phyloP scores from a whole-genome alignment of 169 alveolate genomes.

The Amoebophrya sp. region DNA sequence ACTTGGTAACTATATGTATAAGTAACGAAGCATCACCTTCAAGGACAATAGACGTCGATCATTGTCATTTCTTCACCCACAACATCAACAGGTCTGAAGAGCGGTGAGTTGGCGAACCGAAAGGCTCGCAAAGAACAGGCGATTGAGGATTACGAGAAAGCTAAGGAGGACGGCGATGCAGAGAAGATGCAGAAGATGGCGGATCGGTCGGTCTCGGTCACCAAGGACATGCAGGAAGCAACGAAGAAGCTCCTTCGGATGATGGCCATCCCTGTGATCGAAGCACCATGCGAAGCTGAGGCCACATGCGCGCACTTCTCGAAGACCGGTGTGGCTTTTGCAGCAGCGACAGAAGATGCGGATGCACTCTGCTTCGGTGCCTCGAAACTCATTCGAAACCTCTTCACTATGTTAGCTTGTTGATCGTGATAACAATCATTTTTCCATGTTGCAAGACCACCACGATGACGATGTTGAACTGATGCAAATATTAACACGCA shows the following conservation, averaged over 20 bases:
- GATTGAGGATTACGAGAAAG: slow-evolving; percentile 63
- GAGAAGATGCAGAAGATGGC: slow-evolving; percentile 78
- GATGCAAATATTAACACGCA: background rate
- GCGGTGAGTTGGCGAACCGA: slow-evolving; percentile 65
- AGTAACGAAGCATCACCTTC: too few species aligned
- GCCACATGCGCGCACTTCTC: slow-evolving; percentile 92
- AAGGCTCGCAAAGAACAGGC: slow-evolving; percentile 76
- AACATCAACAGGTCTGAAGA: background rate
- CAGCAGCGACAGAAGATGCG: slow-evolving; percentile 94
- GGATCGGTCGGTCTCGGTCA: slow-evolving; percentile 79
- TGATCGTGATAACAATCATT: background rate
- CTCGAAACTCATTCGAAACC: slow-evolving; percentile 62
- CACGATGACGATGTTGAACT: background rate
- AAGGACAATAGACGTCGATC: too few species aligned
- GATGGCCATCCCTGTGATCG: slow-evolving; percentile 88
- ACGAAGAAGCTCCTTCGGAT: slow-evolving; percentile 61
- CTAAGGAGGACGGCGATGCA: slow-evolving; percentile 81
- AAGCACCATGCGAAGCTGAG: slow-evolving; percentile 96
- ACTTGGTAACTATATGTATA: too few species aligned
- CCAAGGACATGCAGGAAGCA: slow-evolving; percentile 81
- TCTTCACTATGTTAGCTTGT: slow-evolving; percentile 54
- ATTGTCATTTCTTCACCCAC: too few species aligned
- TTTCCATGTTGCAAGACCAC: background rate
- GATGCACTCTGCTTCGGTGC: slow-evolving; percentile 92
- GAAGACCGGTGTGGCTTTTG: slow-evolving; percentile 78